Evolutionary conservation across 305 asterid species (phyloP), one percentile per base, ranked within the genome.

Genomic region (Euphrasia arctica): DNA sequence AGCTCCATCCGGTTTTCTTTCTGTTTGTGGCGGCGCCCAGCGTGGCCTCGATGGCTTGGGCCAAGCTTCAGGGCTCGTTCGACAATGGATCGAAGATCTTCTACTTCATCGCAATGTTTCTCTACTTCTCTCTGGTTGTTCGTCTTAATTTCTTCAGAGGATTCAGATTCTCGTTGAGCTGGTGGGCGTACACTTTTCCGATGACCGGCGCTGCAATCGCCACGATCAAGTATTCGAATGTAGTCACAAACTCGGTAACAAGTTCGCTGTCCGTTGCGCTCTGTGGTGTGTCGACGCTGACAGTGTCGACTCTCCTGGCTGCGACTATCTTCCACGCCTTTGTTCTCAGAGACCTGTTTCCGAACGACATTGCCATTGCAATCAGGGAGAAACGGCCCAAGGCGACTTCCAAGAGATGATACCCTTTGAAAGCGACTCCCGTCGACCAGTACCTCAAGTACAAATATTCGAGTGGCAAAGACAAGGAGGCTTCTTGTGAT

Each of bases 151-250:
- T 90, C 77, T 90, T 90, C 77, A 71, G 96, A 56, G 97, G 97
- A 12, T 79, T 88, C 80, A 83, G 85, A 59, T 90, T 90, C 65
- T 88, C 97, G 11, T 42, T 88, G 76, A 89, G 95, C 3, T 90
- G 97, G 97, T 90, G 96, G 97, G 97, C 97, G 0, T 90, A 90
- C 75, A 90, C 96, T 0, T 85, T 90, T 66, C 96, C 97, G 3
- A 88, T 88, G 96, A 88, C 97, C 0, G 93, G 85, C n/a, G 95
- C 95, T 0, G 94, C 89, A 32, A 76, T 82, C n/a, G 95, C 93
- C 2, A 88, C 96, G 12, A 78, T 88, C 58, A 78, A 72, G 43
- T 88, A 90, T 82, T 58, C 97, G 27, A 45, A 60, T 8, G 80
- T 65, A 42, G 88, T 85, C 14, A 61, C 76, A 14, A 77, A 67